phyloP scores from a whole-genome alignment of 768 basidiomycete species.

The Lactarius akahatsu region DNA sequence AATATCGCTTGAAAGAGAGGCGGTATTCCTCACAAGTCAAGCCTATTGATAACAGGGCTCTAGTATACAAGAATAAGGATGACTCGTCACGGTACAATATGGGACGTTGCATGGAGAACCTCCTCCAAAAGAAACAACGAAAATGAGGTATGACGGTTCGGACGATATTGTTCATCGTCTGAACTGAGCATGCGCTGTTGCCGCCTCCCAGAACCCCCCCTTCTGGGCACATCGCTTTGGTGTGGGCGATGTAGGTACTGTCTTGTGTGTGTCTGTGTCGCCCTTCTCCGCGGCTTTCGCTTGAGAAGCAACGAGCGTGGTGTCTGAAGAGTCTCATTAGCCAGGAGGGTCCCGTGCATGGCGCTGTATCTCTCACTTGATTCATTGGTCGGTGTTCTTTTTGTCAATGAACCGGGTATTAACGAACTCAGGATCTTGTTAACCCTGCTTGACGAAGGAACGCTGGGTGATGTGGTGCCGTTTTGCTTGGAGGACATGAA shows the following conservation, averaged over 20 bases:
- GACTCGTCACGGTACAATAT: not conserved
- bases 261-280: not conserved
- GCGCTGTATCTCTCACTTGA: conserved; percentile 6
- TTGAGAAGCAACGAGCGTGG: not conserved
- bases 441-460: not conserved
- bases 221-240: not conserved
- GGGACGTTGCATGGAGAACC: not conserved
- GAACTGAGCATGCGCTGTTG: not conserved
- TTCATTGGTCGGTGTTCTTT: not conserved
- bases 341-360: not conserved
- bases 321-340: not conserved
- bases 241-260: not conserved
- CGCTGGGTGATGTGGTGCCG: too few relatives aligned
- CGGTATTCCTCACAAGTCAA: not conserved
- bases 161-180: not conserved
- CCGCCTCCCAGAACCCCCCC: not conserved
- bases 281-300: not conserved
- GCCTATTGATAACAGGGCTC: not conserved
- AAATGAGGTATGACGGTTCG: not conserved
- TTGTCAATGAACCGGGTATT: not conserved
- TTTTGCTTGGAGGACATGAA: not conserved
- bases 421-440: not conserved
- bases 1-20: not conserved
- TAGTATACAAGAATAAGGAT: not conserved
- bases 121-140: not conserved